These are phyloP conservation scores for Purpureocillium lavendulum DNA, from an alignment of 2,329 filamentous ascomycete species.

Conservation along the genomic window DNA sequence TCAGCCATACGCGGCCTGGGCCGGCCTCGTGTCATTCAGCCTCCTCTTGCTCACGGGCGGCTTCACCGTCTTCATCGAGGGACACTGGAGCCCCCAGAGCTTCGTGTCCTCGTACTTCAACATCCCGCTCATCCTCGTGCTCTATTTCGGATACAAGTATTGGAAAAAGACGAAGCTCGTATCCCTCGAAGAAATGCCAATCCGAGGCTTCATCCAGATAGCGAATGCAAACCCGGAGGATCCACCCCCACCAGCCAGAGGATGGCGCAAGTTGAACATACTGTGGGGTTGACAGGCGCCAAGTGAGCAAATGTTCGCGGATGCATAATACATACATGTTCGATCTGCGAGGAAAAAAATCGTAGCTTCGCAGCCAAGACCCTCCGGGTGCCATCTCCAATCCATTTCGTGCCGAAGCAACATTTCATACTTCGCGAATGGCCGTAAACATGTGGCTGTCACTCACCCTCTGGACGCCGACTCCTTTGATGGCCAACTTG, in stretches of 20 bases:
- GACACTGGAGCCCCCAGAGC: conserved; percentile 46
- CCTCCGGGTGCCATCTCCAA: no score
- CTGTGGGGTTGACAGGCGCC: conserved; percentile 7
- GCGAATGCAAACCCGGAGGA: conserved; percentile 6
- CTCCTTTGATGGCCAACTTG: no score
- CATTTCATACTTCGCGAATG: no score
- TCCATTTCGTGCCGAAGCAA: no score
- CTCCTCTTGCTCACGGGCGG: conserved; percentile 59
- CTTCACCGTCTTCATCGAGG: conserved; percentile 59
- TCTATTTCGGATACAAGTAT: conserved; percentile 51
- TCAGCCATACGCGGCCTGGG: conserved; percentile 52
- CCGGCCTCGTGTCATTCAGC: conserved; percentile 43
- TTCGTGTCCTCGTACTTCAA: conserved; percentile 55
- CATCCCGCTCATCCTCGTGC: conserved; percentile 43
- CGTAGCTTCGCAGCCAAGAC: no score
- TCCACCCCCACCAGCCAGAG: conserved; percentile 3
- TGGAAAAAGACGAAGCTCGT: conserved; percentile 13
- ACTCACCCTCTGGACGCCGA: no score
- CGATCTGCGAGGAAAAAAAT: no score
- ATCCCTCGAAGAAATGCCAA: conserved; percentile 10
- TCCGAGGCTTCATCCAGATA: conserved; percentile 10
- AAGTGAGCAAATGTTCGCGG: no score
- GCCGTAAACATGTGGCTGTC: no score
- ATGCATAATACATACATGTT: no score
- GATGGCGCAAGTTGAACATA: conserved; percentile 11